Conservation (phyloP, 495 filamentous ascomycete species). For the Collariella sp. region DNA sequence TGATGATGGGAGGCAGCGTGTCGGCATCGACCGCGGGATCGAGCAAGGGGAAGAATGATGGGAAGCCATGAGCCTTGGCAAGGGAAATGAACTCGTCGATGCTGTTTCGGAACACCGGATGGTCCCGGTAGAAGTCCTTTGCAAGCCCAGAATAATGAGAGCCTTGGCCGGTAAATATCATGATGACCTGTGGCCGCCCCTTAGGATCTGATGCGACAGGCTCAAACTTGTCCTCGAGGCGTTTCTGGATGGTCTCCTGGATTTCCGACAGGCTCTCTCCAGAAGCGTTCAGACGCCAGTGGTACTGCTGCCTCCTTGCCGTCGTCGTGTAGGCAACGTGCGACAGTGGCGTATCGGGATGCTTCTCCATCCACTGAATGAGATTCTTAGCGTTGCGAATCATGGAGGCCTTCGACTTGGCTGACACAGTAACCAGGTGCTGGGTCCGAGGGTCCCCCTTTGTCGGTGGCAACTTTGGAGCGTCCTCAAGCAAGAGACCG, state of each 20-base stretch:
- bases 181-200: constrained; percentile 47
- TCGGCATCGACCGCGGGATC: constrained; percentile 49
- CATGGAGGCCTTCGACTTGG: constrained; percentile 49
- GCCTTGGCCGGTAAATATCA: constrained; percentile 66
- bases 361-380: constrained; percentile 44
- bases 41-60: constrained; percentile 58
- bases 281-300: constrained; percentile 56
- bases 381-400: constrained; percentile 44
- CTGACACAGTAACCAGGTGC: constrained; percentile 51
- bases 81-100: constrained; percentile 66
- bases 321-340: constrained; percentile 73
- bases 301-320: constrained; percentile 75
- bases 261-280: constrained; percentile 43
- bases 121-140: constrained; percentile 57
- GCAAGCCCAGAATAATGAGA: constrained; percentile 60
- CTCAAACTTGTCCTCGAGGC: constrained; percentile 39
- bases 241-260: constrained; percentile 32
- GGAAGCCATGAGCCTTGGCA: constrained; percentile 59
- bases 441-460: constrained; percentile 40
- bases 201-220: constrained; percentile 33
- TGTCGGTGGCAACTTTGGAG: constrained; percentile 23
- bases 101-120: constrained; percentile 56
- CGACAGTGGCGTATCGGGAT: constrained; percentile 43
- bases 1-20: constrained; percentile 60
- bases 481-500: constrained; percentile 54